Percentiles rank a stretch among this genome's conserved stretches.
phyloP scores from a whole-genome alignment of 225 moss, liverwort and hornwort genomes.

The Marchantia paleacea region DNA sequence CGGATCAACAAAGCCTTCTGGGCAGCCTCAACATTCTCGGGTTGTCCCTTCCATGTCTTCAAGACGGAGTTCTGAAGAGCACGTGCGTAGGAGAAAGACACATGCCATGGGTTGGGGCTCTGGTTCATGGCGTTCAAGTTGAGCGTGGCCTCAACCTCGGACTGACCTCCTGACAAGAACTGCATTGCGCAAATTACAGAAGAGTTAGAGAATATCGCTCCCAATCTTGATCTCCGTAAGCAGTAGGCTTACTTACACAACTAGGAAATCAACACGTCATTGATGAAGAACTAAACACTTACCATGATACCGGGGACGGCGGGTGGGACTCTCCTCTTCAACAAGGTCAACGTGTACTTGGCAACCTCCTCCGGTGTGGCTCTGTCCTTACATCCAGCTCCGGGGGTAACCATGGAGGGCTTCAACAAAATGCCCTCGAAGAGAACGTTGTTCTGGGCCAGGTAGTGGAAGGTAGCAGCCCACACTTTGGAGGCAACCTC shows the following conservation, averaged over 20 bases:
- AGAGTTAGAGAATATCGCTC: background rate
- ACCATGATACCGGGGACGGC: conserved; percentile 52
- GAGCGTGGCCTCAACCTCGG: conserved; percentile 50
- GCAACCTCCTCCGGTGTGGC: conserved; percentile 47
- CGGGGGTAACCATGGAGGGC: conserved; percentile 50
- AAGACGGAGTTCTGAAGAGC: conserved; percentile 48
- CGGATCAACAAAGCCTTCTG: conserved; percentile 43
- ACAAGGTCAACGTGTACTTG: conserved; percentile 32
- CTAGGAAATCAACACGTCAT: background rate
- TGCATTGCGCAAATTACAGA: conserved; percentile 3
- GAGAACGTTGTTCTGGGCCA: conserved; percentile 40
- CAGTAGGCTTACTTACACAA: background rate
- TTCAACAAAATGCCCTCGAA: conserved; percentile 52
- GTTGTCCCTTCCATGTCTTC: conserved; percentile 52
- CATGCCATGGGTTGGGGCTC: conserved; percentile 50
- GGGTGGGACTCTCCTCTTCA: conserved; percentile 46
- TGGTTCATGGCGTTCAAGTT: conserved; percentile 53
- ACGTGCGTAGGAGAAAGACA: conserved; percentile 50
- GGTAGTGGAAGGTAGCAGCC: conserved; percentile 30
- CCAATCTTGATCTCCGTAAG: background rate
- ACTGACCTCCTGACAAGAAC: conserved; percentile 56
- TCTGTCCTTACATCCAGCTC: conserved; percentile 37
- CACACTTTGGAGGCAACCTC: conserved; percentile 46
- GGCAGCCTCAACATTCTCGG: conserved; percentile 39
- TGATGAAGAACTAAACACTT: background rate